Conservation (phyloP, 495 filamentous ascomycete species). For the Xylaria flabelliformis region DNA sequence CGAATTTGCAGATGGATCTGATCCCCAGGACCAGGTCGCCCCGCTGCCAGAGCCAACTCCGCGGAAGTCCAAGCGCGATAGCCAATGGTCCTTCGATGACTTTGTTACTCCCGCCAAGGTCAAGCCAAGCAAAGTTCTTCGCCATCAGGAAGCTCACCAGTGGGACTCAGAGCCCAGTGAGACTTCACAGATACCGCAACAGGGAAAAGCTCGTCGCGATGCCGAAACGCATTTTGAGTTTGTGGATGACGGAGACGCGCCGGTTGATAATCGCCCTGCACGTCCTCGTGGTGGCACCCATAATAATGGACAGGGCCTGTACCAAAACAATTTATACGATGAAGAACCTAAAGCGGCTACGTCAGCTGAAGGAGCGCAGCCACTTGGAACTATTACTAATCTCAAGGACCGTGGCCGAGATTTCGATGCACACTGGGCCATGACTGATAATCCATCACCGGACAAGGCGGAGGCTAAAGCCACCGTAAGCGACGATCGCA, state of each 20-base stretch:
- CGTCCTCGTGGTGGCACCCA: conserved; percentile 57
- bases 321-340: conserved; percentile 73
- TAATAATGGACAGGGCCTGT: conserved; percentile 73
- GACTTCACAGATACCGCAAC: conserved; percentile 60
- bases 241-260: conserved; percentile 54
- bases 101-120: conserved; percentile 80
- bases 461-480: conserved; percentile 34
- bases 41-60: conserved; percentile 47
- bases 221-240: conserved; percentile 81
- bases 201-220: conserved; percentile 75
- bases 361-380: conserved; percentile 37
- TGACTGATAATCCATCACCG: conserved; percentile 67
- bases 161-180: conserved; percentile 76
- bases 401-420: conserved; percentile 70
- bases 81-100: conserved; percentile 86
- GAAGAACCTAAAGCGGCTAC: conserved; percentile 54
- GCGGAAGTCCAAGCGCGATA: conserved; percentile 64
- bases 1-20: conserved; percentile 73
- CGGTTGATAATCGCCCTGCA: conserved; percentile 36
- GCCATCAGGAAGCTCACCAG: conserved; percentile 64
- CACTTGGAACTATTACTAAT: conserved; percentile 68
- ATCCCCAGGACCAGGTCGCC: conserved; percentile 43
- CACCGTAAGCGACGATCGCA: conserved; percentile 55
- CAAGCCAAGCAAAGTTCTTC: conserved; percentile 49
- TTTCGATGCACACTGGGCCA: conserved; percentile 74